phyloP scores from a whole-genome alignment of 225 moss, liverwort and hornwort species.

The Pleurozium schreberi region DNA sequence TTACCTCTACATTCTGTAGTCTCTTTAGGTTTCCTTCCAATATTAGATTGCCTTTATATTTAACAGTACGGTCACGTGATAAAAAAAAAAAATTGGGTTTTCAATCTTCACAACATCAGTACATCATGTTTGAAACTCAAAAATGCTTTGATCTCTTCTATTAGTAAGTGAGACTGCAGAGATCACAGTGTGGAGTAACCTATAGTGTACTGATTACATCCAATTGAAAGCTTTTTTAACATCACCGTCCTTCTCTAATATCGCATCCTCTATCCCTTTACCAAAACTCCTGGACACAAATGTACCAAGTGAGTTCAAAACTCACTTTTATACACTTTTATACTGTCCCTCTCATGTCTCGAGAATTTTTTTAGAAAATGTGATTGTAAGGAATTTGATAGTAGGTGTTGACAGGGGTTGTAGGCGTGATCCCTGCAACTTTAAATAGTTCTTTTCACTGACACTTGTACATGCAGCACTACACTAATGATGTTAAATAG shows the following conservation, averaged over 20 bases:
- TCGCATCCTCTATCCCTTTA: not conserved
- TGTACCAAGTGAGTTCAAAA: not conserved
- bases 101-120: not conserved
- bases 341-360: not conserved
- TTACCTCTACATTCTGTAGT: not conserved
- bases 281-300: not conserved
- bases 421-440: not conserved
- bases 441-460: not conserved
- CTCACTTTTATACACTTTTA: too few relatives aligned
- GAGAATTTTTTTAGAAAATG: not conserved
- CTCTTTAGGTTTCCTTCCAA: not conserved
- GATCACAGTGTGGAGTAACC: not conserved
- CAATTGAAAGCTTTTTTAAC: not conserved
- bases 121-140: not conserved
- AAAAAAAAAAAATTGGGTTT: not conserved
- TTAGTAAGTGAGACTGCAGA: not conserved
- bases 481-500: not conserved
- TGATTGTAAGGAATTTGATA: not conserved
- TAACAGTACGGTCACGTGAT: not conserved
- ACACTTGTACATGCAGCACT: not conserved
- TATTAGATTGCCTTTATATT: not conserved
- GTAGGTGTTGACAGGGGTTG: not conserved
- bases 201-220: not conserved
- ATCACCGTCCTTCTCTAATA: not conserved
- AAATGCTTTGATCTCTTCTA: not conserved